Evolutionary conservation across 2,329 filamentous ascomycete genomes (phyloP).

Genomic region (Trichoderma brevicompactum): DNA sequence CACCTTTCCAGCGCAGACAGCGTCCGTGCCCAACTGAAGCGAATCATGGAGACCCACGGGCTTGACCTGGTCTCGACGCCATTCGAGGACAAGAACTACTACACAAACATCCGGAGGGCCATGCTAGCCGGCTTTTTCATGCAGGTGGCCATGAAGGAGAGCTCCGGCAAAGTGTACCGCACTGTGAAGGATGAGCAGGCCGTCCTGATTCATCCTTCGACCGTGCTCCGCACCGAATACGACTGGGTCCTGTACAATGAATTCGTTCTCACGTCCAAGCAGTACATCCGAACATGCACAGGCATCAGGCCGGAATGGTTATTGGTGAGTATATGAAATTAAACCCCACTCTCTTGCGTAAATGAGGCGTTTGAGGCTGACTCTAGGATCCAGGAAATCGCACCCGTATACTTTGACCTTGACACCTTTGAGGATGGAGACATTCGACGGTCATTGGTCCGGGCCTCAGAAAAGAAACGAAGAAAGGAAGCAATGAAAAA

Average conservation of each 20-base stretch:
- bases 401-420: constrained; percentile 89
- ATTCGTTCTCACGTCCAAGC: constrained; percentile 96
- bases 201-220: constrained; percentile 91
- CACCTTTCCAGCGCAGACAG: constrained; percentile 92
- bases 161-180: constrained; percentile 84
- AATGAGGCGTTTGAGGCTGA: constrained; percentile 20
- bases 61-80: constrained; percentile 85
- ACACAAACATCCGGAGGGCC: constrained; percentile 92
- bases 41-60: constrained; percentile 93
- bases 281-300: constrained; percentile 95
- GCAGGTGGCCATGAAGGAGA: constrained; percentile 96
- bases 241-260: constrained; percentile 99
- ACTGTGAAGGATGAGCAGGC: constrained; percentile 97
- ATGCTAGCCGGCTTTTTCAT: constrained; percentile 97
- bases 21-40: constrained; percentile 86
- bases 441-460: constrained; percentile 69
- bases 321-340: constrained; percentile 61
- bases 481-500: constrained; percentile 60
- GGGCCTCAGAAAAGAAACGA: constrained; percentile 63
- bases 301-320: constrained; percentile 94
- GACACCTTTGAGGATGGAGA: constrained; percentile 83
- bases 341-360: constrained; percentile 7
- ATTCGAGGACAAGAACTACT: constrained; percentile 96
- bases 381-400: constrained; percentile 71
- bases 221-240: constrained; percentile 82